These are phyloP conservation scores for Chytriomyces hyalinus DNA, from an alignment of 192 early-diverging fungal genomes.

Conservation along the genomic window DNA sequence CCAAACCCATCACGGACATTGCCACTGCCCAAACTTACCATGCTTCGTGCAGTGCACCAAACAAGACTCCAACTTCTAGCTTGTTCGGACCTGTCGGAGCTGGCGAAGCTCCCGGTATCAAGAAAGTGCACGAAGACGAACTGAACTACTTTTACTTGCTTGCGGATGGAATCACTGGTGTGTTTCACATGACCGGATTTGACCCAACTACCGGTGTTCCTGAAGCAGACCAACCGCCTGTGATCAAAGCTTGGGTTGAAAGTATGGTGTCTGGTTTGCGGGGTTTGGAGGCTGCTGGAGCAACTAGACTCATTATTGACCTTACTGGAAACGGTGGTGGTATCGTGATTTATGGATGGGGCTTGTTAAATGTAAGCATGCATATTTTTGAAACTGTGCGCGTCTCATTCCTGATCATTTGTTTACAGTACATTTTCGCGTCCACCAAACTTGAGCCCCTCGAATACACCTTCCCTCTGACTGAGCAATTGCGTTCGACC, in stretches of 20 bases:
- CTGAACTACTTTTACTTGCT: neutral
- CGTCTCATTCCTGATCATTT: neutral
- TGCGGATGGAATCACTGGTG: neutral
- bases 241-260: constrained; percentile 18
- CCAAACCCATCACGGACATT: neutral
- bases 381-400: neutral
- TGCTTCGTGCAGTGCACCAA: neutral
- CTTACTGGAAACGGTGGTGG: constrained; percentile 46
- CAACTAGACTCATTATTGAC: constrained; percentile 42
- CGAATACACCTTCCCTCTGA: neutral
- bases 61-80: neutral
- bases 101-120: neutral
- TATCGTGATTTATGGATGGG: constrained; percentile 5
- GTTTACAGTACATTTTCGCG: constrained; percentile 6
- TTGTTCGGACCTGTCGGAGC: neutral
- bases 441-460: neutral
- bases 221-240: neutral
- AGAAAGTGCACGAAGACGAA: neutral
- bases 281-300: constrained; percentile 34
- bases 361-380: neutral
- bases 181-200: neutral
- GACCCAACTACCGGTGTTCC: neutral
- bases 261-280: constrained; percentile 35
- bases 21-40: neutral
- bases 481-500: neutral